Conservation (phyloP, 2,329 filamentous ascomycete genomes). For the Aspergillus novofumigatus region DNA sequence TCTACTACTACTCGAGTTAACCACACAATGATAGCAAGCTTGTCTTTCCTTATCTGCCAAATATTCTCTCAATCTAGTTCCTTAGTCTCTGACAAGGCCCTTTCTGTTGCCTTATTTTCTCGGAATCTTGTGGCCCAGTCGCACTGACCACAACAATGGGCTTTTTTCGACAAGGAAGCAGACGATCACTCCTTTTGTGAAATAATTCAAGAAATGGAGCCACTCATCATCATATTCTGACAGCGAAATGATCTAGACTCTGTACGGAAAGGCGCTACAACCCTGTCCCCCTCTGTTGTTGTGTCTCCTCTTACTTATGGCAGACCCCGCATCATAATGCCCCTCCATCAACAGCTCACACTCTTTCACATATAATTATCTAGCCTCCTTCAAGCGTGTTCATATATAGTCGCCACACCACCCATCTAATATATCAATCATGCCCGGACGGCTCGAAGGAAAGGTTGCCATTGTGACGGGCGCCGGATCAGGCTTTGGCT, state of each 20-base stretch:
- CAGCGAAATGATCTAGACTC: neutral
- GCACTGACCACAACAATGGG: neutral
- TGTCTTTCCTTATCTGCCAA: neutral
- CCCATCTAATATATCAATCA: neutral
- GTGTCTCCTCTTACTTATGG: neutral
- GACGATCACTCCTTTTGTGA: neutral
- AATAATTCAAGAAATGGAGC: neutral
- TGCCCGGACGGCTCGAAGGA: slow-evolving; percentile 29
- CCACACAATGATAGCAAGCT: neutral
- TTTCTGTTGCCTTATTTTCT: neutral
- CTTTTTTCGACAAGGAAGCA: neutral
- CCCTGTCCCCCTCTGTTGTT: neutral
- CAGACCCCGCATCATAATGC: neutral
- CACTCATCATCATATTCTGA: no score
- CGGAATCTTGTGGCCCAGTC: neutral
- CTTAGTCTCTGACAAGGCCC: neutral
- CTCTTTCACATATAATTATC: neutral
- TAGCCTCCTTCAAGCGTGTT: neutral
- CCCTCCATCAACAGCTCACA: neutral
- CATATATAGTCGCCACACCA: neutral
- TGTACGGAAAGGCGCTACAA: neutral
- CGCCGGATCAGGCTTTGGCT: slow-evolving; percentile 36
- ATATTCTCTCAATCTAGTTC: neutral
- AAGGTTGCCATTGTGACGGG: slow-evolving; percentile 42
- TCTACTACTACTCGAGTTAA: neutral